Evolutionary conservation across 2,329 filamentous ascomycete genomes (phyloP), one percentile per base, ranked within the genome.

Genomic region (Aspergillus amoenus): DNA sequence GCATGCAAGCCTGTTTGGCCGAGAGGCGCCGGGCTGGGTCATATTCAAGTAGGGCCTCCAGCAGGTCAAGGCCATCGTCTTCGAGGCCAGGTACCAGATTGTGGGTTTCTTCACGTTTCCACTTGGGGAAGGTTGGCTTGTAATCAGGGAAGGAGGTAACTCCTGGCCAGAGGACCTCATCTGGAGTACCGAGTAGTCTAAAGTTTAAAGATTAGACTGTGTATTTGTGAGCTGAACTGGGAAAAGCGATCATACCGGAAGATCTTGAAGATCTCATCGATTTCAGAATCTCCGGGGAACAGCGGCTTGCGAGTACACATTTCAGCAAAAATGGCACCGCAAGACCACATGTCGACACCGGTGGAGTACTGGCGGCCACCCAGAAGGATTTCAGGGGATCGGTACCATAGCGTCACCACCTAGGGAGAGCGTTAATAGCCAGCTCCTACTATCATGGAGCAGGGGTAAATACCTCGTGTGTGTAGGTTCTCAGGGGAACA

Each of bases 121-220:
- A 96, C 78, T 95, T 95, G 63, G 92, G 92, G 77, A 96, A 96
- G 3, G 90, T 93, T 27, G 89, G 75, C 77, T 96, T 96, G 82
- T 92, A 96, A 75, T 96, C 93, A 42, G 92, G 92, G 78, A 95
- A 95, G 7, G 90, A 92, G n/a, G 91, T 94, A 57, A 96, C 91
- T 59, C 92, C 92, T 32, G 92, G 92, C 92, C 92, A 96, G 57
- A 86, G 82, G 7, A 85, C 81, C 71, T 96, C 92, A 53, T 86
- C 85, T 3, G 92, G 92, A 4, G 93, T 96, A 63, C 92, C 91
- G 40, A 96, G 84, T 37, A 91, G 76, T 58, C 88, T 89, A 60
- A n/a, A 55, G 45, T 41, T 37, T 47, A 43, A 55, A 71, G 49
- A 64, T 62, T 43, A 60, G 51, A 21, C 22, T 13, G 13, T 32